Evolutionary conservation across 179 eudicot species (phyloP), one percentile per base, ranked within the genome.

Genomic region (Silene coronaria): DNA sequence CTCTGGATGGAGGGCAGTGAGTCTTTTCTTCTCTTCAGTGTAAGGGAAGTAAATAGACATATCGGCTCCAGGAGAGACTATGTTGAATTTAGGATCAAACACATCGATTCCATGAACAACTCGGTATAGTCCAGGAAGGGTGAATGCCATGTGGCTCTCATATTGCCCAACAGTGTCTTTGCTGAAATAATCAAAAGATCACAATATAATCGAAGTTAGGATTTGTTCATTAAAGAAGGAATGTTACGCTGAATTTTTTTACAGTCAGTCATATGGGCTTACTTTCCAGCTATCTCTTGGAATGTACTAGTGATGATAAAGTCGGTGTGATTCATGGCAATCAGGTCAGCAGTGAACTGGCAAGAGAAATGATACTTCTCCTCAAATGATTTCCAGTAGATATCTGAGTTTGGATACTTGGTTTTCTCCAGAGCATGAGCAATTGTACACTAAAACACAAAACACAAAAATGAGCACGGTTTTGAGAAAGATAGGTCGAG

Each of bases 261-360:
- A n/a, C n/a, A n/a, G n/a, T n/a, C n/a, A n/a, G n/a, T n/a, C n/a
- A n/a, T n/a, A n/a, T n/a, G n/a, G n/a, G n/a, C n/a, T 80, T 77
- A 92, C 97, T 91, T 92, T 89, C 97, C 97, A 11, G 97, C 97
- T 78, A 92, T 92, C 84, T 92, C 97, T 82, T 92, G 97, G 87
- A 85, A 92, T 23, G 97, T 90, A 83, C 97, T 91, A 28, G 97
- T 89, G 68, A 91, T 89, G 74, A 91, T 88, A 75, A 91, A 91
- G 83, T 91, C 97, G 3, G 97, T 87, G 51, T 88, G 67, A 79
- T 90, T 91, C 97, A 91, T 91, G 45, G 97, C 91, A 30, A 91
- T 84, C 2, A 84, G 81, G 82, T 91, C 97, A 78, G 96, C 97
- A 34, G 97, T 90, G 82, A 91, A 91, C 78, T 90, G 97, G 80